phyloP scores from a whole-genome alignment of 371 early-diverging fungal genomes.

The Nosema muscidifuracis region DNA sequence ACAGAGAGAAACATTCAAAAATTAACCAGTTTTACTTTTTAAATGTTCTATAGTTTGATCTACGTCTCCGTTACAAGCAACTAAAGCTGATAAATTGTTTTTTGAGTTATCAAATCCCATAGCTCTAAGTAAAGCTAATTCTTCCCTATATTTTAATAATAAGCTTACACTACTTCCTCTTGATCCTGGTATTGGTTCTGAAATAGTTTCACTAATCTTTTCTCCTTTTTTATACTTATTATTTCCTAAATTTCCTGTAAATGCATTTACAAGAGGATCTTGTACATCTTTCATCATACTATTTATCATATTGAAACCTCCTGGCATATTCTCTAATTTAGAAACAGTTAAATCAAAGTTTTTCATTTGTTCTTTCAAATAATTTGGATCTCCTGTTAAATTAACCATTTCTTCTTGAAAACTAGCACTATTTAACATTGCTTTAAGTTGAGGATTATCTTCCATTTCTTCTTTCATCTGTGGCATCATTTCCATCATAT shows the following conservation, averaged over 20 bases:
- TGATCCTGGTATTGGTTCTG: constrained; percentile 48
- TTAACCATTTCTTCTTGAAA: constrained; percentile 61
- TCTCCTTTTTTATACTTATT: constrained; percentile 47
- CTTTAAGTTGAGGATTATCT: constrained; percentile 52
- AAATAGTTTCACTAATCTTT: constrained; percentile 9
- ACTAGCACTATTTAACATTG: constrained; percentile 56
- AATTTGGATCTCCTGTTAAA: constrained; percentile 58
- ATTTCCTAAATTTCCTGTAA: constrained; percentile 3
- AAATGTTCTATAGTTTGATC: constrained; percentile 51
- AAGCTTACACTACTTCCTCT: constrained; percentile 47
- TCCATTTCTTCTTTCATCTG: constrained; percentile 55
- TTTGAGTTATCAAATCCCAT: constrained; percentile 73
- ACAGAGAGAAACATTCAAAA: too few relatives aligned
- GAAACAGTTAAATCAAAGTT: constrained; percentile 63
- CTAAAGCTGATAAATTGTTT: constrained; percentile 69
- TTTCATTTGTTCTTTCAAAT: constrained; percentile 61
- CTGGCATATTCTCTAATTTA: constrained; percentile 63
- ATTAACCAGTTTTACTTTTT: not conserved
- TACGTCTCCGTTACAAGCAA: constrained; percentile 71
- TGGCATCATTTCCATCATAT: constrained; percentile 59
- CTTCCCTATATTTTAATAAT: constrained; percentile 65
- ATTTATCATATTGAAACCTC: constrained; percentile 62
- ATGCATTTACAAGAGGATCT: constrained; percentile 45
- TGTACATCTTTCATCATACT: constrained; percentile 60
- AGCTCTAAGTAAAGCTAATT: constrained; percentile 69